A percentile compares a stretch with the other conserved stretches of the same genome.
Evolutionary conservation across 2,329 filamentous ascomycete species (phyloP).

Genomic region (Diaporthe citriasiana): DNA sequence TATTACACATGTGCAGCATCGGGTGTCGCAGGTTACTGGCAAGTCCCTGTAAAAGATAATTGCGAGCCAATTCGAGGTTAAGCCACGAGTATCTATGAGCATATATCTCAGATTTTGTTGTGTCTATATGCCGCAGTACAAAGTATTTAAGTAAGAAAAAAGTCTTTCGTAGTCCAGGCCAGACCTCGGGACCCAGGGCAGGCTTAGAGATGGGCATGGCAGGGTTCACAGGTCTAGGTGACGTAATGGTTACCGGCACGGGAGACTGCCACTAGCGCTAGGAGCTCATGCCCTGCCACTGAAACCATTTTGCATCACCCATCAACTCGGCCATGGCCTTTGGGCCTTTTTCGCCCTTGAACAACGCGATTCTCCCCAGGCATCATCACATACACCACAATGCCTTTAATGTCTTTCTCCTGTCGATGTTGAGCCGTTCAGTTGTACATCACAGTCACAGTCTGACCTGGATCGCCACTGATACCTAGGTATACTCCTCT

Average conservation of each 20-base stretch:
- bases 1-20: too few species aligned
- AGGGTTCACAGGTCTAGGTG: conserved; percentile 6
- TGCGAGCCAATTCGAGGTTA: too few species aligned
- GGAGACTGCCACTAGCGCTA: neutral
- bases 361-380: neutral
- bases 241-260: conserved; percentile 11
- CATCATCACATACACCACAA: conserved; percentile 4
- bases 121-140: too few species aligned
- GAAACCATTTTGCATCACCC: conserved; percentile 19
- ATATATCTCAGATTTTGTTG: too few species aligned
- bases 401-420: too few species aligned
- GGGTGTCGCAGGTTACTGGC: too few species aligned
- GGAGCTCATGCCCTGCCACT: neutral
- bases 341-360: neutral
- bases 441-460: neutral
- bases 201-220: too few species aligned
- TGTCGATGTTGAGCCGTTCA: neutral
- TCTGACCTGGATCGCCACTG: neutral
- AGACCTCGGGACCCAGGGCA: too few species aligned
- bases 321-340: neutral
- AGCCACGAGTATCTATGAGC: too few species aligned
- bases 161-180: too few species aligned
- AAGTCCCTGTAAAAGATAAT: too few species aligned
- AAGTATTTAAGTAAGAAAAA: too few species aligned
- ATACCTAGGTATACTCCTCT: neutral